Evolutionary conservation across 495 filamentous ascomycete genomes (phyloP), one percentile per base, ranked within the genome.

Genomic region (Cercophora newfieldiana): DNA sequence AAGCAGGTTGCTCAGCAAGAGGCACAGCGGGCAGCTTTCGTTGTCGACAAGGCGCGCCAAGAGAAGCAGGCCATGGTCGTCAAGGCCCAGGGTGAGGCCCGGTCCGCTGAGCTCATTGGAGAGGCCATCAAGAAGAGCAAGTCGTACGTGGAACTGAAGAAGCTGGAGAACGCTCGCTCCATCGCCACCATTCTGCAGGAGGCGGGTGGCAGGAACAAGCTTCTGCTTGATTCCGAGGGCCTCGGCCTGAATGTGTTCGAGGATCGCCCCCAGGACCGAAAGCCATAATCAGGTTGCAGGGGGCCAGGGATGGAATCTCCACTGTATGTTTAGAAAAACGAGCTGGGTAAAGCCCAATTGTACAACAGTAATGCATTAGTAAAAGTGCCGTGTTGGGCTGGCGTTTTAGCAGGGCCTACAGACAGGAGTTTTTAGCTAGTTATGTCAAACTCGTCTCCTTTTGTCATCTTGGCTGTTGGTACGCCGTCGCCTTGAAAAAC

Each of bases 21-120:
- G 75, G 95, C 95, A 21, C 95, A 99, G 77, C 89, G 94, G 63
- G 95, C 95, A 29, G 95, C 95, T 49, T 99, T 99, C 84, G 84
- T 98, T 47, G 95, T 99, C 69, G 95, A 99, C 86, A 98, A 98
- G 82, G 95, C 95, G 37, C 91, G 95, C 66, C 95, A 99, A 78
- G 95, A 99, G 86, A 99, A 99, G 85, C 96, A 98, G 82, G 95
- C 95, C 65, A 97, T 92, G 82, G 94, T 99, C 71, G 95, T 99
- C 71, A 91, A 93, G 78, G 95, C 95, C 16, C 96, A 98, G 86
- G 95, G 95, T 93, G 95, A 99, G 81, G 95, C 95, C 49, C 92
- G 95, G 69, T 98, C 95, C 54, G 95, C 95, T 31, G 93, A 99
- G 79, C 90, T 99, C 55, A 97, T 99, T 71, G 95, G 95, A 78